phyloP scores from a whole-genome alignment of 495 filamentous ascomycete genomes.

The Talaromyces nanjingensis region DNA sequence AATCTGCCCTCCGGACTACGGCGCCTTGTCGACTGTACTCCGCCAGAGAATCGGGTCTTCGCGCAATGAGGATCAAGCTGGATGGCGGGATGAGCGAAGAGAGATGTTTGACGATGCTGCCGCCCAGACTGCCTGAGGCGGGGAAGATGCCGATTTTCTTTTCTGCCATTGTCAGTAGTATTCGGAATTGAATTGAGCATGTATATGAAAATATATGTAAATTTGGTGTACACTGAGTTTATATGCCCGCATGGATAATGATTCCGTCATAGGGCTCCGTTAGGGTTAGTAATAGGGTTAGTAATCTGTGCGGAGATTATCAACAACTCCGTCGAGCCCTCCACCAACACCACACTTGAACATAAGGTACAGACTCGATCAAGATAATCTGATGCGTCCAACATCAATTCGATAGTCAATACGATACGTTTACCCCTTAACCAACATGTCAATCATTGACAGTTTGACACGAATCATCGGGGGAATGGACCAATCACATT shows the following conservation, averaged over 20 bases:
- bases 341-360: background rate
- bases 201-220: too few relatives aligned
- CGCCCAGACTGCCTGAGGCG: slow-evolving; percentile 41
- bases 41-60: slow-evolving; percentile 32
- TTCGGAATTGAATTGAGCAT: background rate
- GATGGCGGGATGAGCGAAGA: slow-evolving; percentile 28
- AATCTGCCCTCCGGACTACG: slow-evolving; percentile 29
- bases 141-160: slow-evolving; percentile 43
- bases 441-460: background rate
- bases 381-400: background rate
- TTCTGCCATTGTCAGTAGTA: background rate
- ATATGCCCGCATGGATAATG: background rate
- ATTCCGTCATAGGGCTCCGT: background rate
- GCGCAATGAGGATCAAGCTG: slow-evolving; percentile 37
- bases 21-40: slow-evolving; percentile 21
- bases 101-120: slow-evolving; percentile 40
- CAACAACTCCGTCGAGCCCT: background rate
- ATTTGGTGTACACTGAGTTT: background rate
- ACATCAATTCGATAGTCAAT: background rate
- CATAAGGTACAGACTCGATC: background rate
- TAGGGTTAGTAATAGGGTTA: background rate
- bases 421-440: background rate
- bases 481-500: background rate
- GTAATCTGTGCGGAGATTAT: background rate
- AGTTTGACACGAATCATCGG: background rate